phyloP scores from a whole-genome alignment of 2,329 filamentous ascomycete genomes.

The Hypoxylon sp. region DNA sequence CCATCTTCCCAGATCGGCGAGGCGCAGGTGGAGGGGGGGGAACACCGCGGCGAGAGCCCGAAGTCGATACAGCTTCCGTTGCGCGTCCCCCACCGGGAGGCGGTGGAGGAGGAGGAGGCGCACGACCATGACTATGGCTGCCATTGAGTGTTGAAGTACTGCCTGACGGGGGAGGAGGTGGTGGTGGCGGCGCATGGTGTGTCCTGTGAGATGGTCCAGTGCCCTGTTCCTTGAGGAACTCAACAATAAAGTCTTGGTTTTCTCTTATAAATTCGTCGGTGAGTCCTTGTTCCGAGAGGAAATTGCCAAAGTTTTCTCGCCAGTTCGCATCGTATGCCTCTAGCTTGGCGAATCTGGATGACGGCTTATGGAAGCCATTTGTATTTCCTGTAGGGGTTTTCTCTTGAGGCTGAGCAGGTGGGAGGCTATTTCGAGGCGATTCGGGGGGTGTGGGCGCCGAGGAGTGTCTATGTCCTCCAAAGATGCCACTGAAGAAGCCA shows the following conservation, averaged over 20 bases:
- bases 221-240: slow-evolving; percentile 68
- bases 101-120: slow-evolving; percentile 49
- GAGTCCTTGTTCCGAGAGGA: slow-evolving; percentile 68
- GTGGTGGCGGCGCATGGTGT: slow-evolving; percentile 52
- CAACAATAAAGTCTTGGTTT: slow-evolving; percentile 74
- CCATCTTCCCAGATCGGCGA: slow-evolving; percentile 64
- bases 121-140: slow-evolving; percentile 48
- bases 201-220: slow-evolving; percentile 15
- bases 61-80: slow-evolving; percentile 48
- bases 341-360: slow-evolving; percentile 67
- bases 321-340: slow-evolving; percentile 72
- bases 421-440: slow-evolving; percentile 56
- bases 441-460: slow-evolving; percentile 67
- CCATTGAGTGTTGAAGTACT: slow-evolving; percentile 44
- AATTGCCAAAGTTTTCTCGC: slow-evolving; percentile 72
- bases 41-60: slow-evolving; percentile 52
- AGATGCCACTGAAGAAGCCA: slow-evolving; percentile 67
- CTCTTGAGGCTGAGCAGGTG: slow-evolving; percentile 48
- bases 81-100: slow-evolving; percentile 38
- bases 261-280: slow-evolving; percentile 73
- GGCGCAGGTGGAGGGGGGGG: slow-evolving; percentile 67
- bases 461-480: slow-evolving; percentile 67
- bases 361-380: slow-evolving; percentile 53
- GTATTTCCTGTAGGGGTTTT: slow-evolving; percentile 55
- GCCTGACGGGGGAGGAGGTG: slow-evolving; percentile 45